Evolutionary conservation across 2,329 filamentous ascomycete species (phyloP).

Genomic region (Aspergillus tamarii): DNA sequence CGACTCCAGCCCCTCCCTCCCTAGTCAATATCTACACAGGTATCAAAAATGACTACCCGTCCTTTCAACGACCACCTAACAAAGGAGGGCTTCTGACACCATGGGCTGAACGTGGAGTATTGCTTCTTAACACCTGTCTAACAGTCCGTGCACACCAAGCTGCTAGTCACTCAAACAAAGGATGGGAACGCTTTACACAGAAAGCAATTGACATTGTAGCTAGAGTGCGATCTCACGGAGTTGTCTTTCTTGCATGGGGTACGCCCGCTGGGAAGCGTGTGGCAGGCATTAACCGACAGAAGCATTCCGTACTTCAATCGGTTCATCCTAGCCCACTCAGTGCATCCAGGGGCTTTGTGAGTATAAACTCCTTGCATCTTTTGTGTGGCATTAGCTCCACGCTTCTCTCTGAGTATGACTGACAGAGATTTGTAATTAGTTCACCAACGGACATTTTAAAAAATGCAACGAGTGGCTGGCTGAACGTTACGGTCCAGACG

Average conservation of each 20-base stretch:
- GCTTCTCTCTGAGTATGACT: neutral
- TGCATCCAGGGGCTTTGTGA: conserved; percentile 75
- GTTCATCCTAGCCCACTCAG: conserved; percentile 95
- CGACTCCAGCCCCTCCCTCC: conserved; percentile 84
- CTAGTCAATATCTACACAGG: conserved; percentile 92
- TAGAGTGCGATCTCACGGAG: conserved; percentile 73
- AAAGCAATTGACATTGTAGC: conserved; percentile 86
- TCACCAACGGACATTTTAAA: conserved; percentile 50
- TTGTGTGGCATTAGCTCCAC: neutral
- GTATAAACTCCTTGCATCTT: conserved; percentile 29
- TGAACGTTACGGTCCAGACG: conserved; percentile 75
- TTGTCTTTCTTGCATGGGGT: conserved; percentile 96
- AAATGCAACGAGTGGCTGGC: conserved; percentile 69
- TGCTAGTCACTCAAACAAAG: conserved; percentile 80
- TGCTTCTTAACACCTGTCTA: conserved; percentile 92
- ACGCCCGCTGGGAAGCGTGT: conserved; percentile 80
- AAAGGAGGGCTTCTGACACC: conserved; percentile 82
- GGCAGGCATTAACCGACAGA: conserved; percentile 68
- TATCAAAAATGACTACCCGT: conserved; percentile 84
- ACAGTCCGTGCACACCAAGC: conserved; percentile 89
- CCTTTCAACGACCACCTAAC: conserved; percentile 74
- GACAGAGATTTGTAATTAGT: conserved; percentile 27
- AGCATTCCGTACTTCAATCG: conserved; percentile 80
- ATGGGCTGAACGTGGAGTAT: conserved; percentile 90
- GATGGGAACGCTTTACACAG: conserved; percentile 94